Percentiles rank a stretch among this genome's conserved stretches.
Evolutionary conservation across 495 filamentous ascomycete species (phyloP).

Genomic region (Penicillium paxilli): DNA sequence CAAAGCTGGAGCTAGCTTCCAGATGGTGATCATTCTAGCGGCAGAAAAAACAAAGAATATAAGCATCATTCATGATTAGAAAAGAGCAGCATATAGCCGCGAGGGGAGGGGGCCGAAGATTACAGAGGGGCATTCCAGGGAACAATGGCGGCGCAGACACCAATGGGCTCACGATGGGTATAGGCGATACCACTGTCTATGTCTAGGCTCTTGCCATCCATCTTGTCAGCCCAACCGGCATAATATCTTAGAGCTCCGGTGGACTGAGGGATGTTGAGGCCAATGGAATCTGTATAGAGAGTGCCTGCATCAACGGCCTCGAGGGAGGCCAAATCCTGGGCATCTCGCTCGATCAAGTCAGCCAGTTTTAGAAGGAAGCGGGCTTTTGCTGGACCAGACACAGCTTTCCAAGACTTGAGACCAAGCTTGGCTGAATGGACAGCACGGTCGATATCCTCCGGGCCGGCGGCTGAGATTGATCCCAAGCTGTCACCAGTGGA

Average conservation of each 20-base stretch:
- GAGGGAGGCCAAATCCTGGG: constrained; percentile 23
- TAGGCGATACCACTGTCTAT: constrained; percentile 27
- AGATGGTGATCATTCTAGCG: constrained; percentile 69
- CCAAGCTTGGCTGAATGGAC: constrained; percentile 49
- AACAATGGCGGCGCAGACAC: constrained; percentile 37
- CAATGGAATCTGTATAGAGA: constrained; percentile 19
- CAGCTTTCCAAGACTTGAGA: constrained; percentile 35
- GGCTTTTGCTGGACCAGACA: constrained; percentile 39
- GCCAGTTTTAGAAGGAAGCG: constrained; percentile 45
- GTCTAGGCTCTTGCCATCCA: constrained; percentile 29
- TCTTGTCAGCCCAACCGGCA: constrained; percentile 37
- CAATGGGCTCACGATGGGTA: constrained; percentile 33
- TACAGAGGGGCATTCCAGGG: constrained; percentile 39
- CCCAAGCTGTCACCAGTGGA: constrained; percentile 31
- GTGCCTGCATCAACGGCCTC: constrained; percentile 32
- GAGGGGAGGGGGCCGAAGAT: neutral
- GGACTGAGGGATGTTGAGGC: constrained; percentile 22
- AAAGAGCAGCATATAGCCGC: constrained; percentile 29
- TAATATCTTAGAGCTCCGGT: constrained; percentile 32
- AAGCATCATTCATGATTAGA: neutral
- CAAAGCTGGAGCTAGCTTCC: constrained; percentile 57
- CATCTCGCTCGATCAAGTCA: constrained; percentile 28
- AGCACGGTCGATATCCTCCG: constrained; percentile 50
- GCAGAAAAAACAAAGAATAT: neutral
- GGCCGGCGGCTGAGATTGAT: constrained; percentile 23